Evolutionary conservation across 108 stramenopile genomes (phyloP).

Genomic region (Phaeodactylum tricornutum): DNA sequence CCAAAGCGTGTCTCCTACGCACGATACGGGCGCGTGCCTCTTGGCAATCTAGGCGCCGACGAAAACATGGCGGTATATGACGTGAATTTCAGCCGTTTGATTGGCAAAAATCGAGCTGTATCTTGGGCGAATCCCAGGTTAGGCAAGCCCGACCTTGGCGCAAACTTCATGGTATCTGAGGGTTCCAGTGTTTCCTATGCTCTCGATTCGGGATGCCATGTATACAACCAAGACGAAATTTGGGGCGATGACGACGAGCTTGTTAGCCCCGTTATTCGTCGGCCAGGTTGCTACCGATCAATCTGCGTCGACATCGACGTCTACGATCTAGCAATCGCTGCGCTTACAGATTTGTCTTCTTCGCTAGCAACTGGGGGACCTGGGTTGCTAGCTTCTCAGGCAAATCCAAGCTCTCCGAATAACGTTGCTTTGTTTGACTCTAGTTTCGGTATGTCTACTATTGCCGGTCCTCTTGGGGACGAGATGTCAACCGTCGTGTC

Average conservation of each 20-base stretch:
- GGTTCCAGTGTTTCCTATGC: neutral
- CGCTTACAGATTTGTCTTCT: constrained; percentile 46
- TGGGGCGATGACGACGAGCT: constrained; percentile 81
- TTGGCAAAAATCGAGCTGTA: constrained; percentile 73
- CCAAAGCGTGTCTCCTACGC: constrained; percentile 71
- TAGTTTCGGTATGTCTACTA: constrained; percentile 11
- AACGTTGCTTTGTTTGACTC: constrained; percentile 19
- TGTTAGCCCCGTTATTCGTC: constrained; percentile 64
- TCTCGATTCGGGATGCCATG: constrained; percentile 2
- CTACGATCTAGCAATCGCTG: constrained; percentile 86
- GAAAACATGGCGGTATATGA: constrained; percentile 74
- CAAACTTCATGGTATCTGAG: constrained; percentile 8
- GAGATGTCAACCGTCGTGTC: constrained; percentile 77
- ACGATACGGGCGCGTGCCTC: constrained; percentile 82
- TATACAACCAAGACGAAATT: constrained; percentile 35
- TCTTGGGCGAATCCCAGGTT: constrained; percentile 86
- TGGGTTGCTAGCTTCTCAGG: constrained; percentile 10
- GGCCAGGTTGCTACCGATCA: constrained; percentile 83
- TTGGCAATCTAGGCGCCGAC: constrained; percentile 86
- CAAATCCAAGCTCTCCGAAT: constrained; percentile 27
- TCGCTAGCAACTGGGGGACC: constrained; percentile 10
- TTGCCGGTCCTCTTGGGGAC: constrained; percentile 63
- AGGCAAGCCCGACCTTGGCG: constrained; percentile 88
- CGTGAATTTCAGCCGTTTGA: constrained; percentile 59
- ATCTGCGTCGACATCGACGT: constrained; percentile 93